Evolutionary conservation across 1,284 basidiomycete genomes (phyloP).

Genomic region (Rhodotorula glutinis): DNA sequence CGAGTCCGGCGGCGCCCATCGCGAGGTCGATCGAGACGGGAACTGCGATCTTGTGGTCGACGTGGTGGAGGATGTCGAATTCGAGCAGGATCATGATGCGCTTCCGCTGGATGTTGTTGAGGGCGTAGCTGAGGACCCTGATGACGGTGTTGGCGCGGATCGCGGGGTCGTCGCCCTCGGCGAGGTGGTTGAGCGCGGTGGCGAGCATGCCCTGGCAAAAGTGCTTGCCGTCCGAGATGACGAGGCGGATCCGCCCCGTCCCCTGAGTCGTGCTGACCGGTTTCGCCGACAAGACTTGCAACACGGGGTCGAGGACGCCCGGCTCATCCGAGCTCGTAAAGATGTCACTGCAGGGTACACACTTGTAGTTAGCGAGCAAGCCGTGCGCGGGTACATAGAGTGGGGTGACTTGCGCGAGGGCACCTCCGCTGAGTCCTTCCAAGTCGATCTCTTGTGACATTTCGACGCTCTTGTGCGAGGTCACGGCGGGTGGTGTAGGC

Average conservation of each 20-base stretch:
- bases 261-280: slow-evolving; percentile 54
- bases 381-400: slow-evolving; percentile 6
- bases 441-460: too few species aligned
- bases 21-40: slow-evolving; percentile 56
- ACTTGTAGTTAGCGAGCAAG: background rate
- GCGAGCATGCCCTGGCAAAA: slow-evolving; percentile 93
- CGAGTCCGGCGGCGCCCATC: background rate
- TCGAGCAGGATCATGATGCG: slow-evolving; percentile 76
- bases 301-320: slow-evolving; percentile 53
- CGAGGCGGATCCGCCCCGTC: slow-evolving; percentile 50
- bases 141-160: slow-evolving; percentile 72
- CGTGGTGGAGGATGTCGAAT: slow-evolving; percentile 53
- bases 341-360: slow-evolving; percentile 23
- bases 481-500: too few species aligned
- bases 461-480: too few species aligned
- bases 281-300: slow-evolving; percentile 81
- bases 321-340: slow-evolving; percentile 25
- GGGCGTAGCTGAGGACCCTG: slow-evolving; percentile 71
- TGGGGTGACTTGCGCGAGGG: background rate
- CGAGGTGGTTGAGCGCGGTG: slow-evolving; percentile 78
- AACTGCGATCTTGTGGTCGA: slow-evolving; percentile 69
- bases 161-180: slow-evolving; percentile 56
- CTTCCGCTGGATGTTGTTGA: slow-evolving; percentile 79
- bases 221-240: slow-evolving; percentile 66
- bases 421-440: background rate